Evolutionary conservation across 805 yeast genomes (phyloP).

Genomic region (Metschnikowia koreensis): DNA sequence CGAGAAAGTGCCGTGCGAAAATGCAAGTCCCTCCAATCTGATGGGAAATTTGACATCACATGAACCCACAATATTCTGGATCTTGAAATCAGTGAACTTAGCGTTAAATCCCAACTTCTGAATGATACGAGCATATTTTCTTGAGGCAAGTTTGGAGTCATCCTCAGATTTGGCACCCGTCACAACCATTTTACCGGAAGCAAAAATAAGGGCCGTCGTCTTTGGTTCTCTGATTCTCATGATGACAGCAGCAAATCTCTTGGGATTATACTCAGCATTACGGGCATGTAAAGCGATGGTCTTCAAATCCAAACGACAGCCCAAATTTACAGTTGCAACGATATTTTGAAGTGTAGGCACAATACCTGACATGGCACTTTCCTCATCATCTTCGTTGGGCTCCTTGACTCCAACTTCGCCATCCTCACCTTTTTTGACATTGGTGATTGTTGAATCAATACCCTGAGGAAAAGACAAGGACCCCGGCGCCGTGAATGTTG

Average conservation of each 20-base stretch:
- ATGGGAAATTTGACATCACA: slow-evolving; percentile 99
- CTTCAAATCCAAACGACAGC: slow-evolving; percentile 91
- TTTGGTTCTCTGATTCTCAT: slow-evolving; percentile 99
- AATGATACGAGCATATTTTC: slow-evolving; percentile 96
- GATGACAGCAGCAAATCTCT: slow-evolving; percentile 98
- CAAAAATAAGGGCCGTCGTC: slow-evolving; percentile 95
- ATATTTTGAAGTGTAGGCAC: slow-evolving; percentile 95
- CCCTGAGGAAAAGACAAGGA: slow-evolving; percentile 64
- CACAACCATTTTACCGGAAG: slow-evolving; percentile 99
- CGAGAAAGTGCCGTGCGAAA: slow-evolving; percentile 97
- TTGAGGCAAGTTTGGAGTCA: slow-evolving; percentile 95
- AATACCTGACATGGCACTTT: slow-evolving; percentile 85
- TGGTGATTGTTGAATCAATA: slow-evolving; percentile 20
- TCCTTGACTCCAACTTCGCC: slow-evolving; percentile 24
- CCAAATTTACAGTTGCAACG: slow-evolving; percentile 96
- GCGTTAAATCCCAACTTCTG: slow-evolving; percentile 98
- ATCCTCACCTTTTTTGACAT: slow-evolving; percentile 17
- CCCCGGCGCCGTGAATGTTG: slow-evolving; percentile 64
- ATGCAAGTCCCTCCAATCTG: slow-evolving; percentile 94
- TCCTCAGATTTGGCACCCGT: slow-evolving; percentile 99
- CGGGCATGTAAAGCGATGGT: slow-evolving; percentile 98
- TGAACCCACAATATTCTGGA: slow-evolving; percentile 96
- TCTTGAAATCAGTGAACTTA: slow-evolving; percentile 95
- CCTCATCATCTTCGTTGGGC: slow-evolving; percentile 50
- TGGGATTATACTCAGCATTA: slow-evolving; percentile 98